Evolutionary conservation across 2,329 filamentous ascomycete genomes (phyloP).

Genomic region (Trichoderma sp.): DNA sequence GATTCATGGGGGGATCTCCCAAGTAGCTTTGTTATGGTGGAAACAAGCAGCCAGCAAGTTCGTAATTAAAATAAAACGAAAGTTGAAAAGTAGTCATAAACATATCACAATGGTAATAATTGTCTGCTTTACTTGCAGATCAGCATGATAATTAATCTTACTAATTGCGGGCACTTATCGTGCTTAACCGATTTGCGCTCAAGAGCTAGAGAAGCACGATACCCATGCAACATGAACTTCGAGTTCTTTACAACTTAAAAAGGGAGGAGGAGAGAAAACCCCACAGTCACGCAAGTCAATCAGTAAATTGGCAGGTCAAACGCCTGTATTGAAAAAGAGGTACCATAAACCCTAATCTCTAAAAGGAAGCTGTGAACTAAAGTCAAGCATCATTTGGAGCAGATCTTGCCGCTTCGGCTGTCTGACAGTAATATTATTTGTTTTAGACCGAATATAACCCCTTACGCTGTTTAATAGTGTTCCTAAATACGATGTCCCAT

Average conservation of each 20-base stretch:
- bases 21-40: too few species aligned
- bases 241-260: not conserved
- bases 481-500: not conserved
- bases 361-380: not conserved
- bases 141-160: too few species aligned
- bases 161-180: too few species aligned
- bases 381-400: not conserved
- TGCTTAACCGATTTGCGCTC: too few species aligned
- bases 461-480: not conserved
- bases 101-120: too few species aligned
- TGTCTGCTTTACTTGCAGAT: too few species aligned
- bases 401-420: not conserved
- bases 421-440: not conserved
- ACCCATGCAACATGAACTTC: not conserved
- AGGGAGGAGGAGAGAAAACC: not conserved
- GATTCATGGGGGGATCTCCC: too few species aligned
- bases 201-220: not conserved
- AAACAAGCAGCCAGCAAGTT: too few species aligned
- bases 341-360: not conserved
- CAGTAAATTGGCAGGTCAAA: not conserved
- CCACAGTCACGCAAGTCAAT: not conserved
- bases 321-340: not conserved
- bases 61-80: too few species aligned
- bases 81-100: too few species aligned
- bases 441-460: conserved; percentile 1